Percentiles rank a stretch among this genome's conserved stretches.
These are phyloP conservation scores for Piper longum DNA, from an alignment of 164 flowering plant genomes.

Conservation along the genomic window DNA sequence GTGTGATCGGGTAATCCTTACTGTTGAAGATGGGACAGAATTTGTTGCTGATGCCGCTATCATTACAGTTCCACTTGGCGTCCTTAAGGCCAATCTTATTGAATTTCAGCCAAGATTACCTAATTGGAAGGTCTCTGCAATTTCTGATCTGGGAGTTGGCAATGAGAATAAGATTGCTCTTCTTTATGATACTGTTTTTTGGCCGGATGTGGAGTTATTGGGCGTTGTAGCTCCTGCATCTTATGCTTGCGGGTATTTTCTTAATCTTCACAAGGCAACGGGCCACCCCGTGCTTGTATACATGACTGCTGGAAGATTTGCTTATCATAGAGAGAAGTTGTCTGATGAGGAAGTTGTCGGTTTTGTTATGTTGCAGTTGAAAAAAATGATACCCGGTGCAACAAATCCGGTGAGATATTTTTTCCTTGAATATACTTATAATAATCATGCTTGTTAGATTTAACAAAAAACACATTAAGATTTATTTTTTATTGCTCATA, in stretches of 20 bases:
- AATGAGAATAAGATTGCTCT: slow-evolving; percentile 77
- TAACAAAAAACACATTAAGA: neutral
- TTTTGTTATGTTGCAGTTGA: slow-evolving; percentile 69
- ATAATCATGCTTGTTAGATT: neutral
- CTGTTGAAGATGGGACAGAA: slow-evolving; percentile 47
- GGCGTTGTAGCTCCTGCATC: slow-evolving; percentile 88
- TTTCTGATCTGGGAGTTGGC: slow-evolving; percentile 74
- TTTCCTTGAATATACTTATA: neutral
- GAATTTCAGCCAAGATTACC: slow-evolving; percentile 81
- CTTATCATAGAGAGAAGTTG: slow-evolving; percentile 77
- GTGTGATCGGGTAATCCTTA: slow-evolving; percentile 40
- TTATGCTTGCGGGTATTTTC: slow-evolving; percentile 80
- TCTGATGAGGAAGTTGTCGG: slow-evolving; percentile 84
- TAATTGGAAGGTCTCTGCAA: slow-evolving; percentile 80
- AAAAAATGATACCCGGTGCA: slow-evolving; percentile 81
- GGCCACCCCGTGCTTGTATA: slow-evolving; percentile 82
- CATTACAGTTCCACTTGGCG: slow-evolving; percentile 71
- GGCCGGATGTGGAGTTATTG: slow-evolving; percentile 95
- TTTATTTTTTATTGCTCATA: neutral
- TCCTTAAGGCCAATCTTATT: slow-evolving; percentile 50
- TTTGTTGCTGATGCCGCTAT: slow-evolving; percentile 75
- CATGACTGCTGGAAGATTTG: slow-evolving; percentile 91
- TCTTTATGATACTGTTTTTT: slow-evolving; percentile 79
- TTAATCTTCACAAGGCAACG: slow-evolving; percentile 94
- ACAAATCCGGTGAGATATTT: slow-evolving; percentile 45